These are phyloP conservation scores for Calonectria hongkongensis DNA, from an alignment of 2,329 filamentous ascomycete genomes.

Conservation along the genomic window DNA sequence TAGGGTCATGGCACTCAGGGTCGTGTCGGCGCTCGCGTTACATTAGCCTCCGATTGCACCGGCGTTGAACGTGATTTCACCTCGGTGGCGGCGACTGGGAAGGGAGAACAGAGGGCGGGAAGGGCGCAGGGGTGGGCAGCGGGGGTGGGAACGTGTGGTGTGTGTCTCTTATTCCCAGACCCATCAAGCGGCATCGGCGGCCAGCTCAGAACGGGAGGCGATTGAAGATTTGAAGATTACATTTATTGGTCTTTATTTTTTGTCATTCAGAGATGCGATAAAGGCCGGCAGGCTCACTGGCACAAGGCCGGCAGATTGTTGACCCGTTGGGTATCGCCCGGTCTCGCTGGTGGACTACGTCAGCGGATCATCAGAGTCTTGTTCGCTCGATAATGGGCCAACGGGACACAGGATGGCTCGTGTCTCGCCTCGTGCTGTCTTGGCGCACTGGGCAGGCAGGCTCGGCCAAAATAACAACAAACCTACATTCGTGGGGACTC, in stretches of 20 bases:
- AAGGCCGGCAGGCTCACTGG: neutral
- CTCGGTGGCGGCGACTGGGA: constrained; percentile 30
- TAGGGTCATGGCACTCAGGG: constrained; percentile 6
- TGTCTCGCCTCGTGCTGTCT: constrained; percentile 10
- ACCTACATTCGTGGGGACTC: constrained; percentile 13
- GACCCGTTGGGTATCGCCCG: constrained; percentile 10
- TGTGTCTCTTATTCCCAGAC: constrained; percentile 26
- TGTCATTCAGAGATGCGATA: neutral
- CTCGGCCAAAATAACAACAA: neutral
- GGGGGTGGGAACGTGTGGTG: constrained; percentile 6
- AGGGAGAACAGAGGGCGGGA: neutral
- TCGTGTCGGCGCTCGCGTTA: constrained; percentile 18
- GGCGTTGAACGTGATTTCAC: constrained; percentile 15
- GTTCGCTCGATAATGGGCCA: neutral
- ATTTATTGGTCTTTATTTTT: neutral
- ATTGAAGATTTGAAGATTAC: neutral
- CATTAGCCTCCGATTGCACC: constrained; percentile 24
- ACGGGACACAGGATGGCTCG: constrained; percentile 7
- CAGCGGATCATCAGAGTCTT: constrained; percentile 6
- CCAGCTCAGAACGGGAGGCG: constrained; percentile 16
- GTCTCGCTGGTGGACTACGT: constrained; percentile 4
- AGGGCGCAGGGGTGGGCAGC: constrained; percentile 1
- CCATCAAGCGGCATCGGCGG: constrained; percentile 35
- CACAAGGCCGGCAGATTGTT: constrained; percentile 10
- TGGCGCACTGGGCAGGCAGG: constrained; percentile 27